Evolutionary conservation across 768 basidiomycete genomes (phyloP).

Genomic region (Auricularia cornea): DNA sequence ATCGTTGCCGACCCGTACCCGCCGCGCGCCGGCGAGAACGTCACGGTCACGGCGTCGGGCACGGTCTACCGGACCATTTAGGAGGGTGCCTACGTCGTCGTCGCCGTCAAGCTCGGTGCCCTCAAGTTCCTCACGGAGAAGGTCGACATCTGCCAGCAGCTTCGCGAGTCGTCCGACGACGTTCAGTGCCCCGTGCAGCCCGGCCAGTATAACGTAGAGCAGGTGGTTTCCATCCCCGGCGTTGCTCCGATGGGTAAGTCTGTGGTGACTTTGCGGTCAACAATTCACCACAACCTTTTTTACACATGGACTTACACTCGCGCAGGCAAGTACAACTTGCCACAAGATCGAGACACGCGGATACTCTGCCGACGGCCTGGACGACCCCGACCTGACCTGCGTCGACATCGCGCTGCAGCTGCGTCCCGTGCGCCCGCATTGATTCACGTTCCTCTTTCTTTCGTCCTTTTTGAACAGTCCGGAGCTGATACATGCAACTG

Average conservation of each 20-base stretch:
- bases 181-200: slow-evolving; percentile 77
- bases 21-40: slow-evolving; percentile 74
- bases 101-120: slow-evolving; percentile 86
- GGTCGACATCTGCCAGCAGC: slow-evolving; percentile 90
- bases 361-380: slow-evolving; percentile 39
- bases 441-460: too few species aligned
- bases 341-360: slow-evolving; percentile 60
- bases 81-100: slow-evolving; percentile 89
- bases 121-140: slow-evolving; percentile 73
- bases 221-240: slow-evolving; percentile 50
- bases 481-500: too few species aligned
- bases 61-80: slow-evolving; percentile 49
- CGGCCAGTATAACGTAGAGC: slow-evolving; percentile 63
- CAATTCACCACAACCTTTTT: too few species aligned
- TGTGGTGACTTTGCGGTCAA: too few species aligned
- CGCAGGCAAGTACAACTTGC: slow-evolving; percentile 91
- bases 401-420: slow-evolving; percentile 53
- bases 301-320: too few species aligned
- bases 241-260: slow-evolving; percentile 14
- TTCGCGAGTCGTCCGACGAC: slow-evolving; percentile 46
- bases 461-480: too few species aligned
- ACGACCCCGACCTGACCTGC: slow-evolving; percentile 73
- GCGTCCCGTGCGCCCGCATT: not conserved
- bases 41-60: slow-evolving; percentile 82
- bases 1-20: slow-evolving; percentile 78